Evolutionary conservation across 352 stramenopile species (phyloP), one percentile per base, ranked within the genome.

Genomic region (Pythium scleroteichum): DNA sequence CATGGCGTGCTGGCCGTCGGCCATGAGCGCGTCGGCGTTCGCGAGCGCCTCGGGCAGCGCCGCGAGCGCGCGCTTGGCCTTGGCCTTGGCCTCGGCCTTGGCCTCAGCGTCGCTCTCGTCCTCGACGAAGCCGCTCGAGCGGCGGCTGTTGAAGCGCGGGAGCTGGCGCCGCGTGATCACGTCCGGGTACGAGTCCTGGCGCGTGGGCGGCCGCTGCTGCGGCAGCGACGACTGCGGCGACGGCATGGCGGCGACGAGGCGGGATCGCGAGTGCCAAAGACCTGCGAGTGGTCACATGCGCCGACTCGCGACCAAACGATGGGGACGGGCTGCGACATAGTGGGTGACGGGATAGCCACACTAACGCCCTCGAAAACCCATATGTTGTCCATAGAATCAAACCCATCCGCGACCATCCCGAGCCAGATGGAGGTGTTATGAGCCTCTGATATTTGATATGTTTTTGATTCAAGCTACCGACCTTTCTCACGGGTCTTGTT

Each of bases 1-100:
- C 79, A 88, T 86, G 14, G 72, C 66, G 22, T 85, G 64, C 38
- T 82, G 65, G 23, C 76, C 79, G 8, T 56, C 59, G 2, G 68
- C 75, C 47, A 88, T 55, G 32, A 88, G 51, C 27, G 66, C 68
- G 24, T 88, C 79, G 10, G 72, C 73, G 20, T 62, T 86, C 2
- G 68, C 67, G 12, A 83, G 23, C 13, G 73, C 61, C 27, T 79
- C 59, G 4, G 71, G 69, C 5, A 63, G 57, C 17, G 78, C 50
- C 20, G 46, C 62, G 4, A 32, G 19, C 48, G 50, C 23, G 35
- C 38, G 20, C n/a, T 35, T 50, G 13, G 45, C 16, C n/a, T 47
- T 35, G 14, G 17, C 35, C 19, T 32, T 33, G 33, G 38, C 32
- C 39, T 35, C 66, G 38, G 22, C 42, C 39, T 67, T 55, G 4